Conservation (phyloP, 768 basidiomycete genomes). For the Vishniacozyma victoriae region DNA sequence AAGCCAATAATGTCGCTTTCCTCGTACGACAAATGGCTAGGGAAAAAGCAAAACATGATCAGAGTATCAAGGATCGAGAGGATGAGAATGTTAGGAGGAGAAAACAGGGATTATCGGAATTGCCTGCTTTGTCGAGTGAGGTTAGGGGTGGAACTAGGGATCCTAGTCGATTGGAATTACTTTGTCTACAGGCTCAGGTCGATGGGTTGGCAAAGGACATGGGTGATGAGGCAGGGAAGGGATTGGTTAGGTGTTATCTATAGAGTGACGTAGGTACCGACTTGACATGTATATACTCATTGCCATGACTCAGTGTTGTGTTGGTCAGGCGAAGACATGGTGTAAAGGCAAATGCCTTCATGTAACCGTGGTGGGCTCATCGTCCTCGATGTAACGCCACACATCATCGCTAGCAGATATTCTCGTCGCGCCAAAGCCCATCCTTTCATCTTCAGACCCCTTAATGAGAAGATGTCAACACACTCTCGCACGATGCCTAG, state of each 20-base stretch:
- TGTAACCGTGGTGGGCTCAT: too few species aligned
- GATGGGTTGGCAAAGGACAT: conserved; percentile 77
- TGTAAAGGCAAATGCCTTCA: too few species aligned
- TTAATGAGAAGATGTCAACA: too few species aligned
- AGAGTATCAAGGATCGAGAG: conserved; percentile 72
- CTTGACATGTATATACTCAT: too few species aligned
- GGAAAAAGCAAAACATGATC: conserved; percentile 72
- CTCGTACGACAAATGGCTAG: conserved; percentile 78
- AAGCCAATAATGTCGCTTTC: conserved; percentile 88
- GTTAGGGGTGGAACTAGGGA: conserved; percentile 81
- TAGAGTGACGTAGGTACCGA: conserved; percentile 8
- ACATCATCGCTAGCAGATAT: too few species aligned
- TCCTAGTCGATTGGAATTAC: conserved; percentile 78
- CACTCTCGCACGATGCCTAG: too few species aligned
- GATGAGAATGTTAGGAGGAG: conserved; percentile 77
- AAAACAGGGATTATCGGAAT: conserved; percentile 73
- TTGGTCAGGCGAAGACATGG: too few species aligned
- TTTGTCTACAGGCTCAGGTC: conserved; percentile 78
- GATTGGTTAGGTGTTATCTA: conserved; percentile 75
- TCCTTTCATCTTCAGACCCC: too few species aligned
- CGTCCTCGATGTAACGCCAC: too few species aligned
- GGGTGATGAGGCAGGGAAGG: conserved; percentile 56
- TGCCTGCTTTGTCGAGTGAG: conserved; percentile 79
- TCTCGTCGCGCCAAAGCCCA: too few species aligned
- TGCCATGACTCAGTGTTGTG: too few species aligned